Evolutionary conservation across 1,284 basidiomycete genomes (phyloP).

Genomic region (Coniferiporia sulphurascens): DNA sequence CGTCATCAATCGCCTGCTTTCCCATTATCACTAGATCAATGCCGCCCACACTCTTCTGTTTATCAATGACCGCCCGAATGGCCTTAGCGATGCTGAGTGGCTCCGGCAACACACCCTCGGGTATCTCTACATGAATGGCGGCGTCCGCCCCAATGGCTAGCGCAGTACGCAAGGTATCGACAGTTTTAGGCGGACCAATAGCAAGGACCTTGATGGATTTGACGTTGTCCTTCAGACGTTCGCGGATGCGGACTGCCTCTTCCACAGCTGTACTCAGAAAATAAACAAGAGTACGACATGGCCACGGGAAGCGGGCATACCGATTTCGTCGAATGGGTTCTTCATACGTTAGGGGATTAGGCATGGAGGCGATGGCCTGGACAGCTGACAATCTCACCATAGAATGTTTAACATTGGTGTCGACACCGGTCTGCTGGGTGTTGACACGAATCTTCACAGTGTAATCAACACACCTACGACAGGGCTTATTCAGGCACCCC

Average conservation of each 20-base stretch:
- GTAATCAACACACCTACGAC: constrained; percentile 69
- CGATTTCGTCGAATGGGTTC: constrained; percentile 98
- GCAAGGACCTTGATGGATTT: constrained; percentile 88
- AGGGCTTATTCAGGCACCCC: not conserved
- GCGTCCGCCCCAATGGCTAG: constrained; percentile 98
- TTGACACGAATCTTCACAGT: constrained; percentile 94
- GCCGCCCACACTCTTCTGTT: constrained; percentile 50
- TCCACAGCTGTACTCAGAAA: constrained; percentile 72
- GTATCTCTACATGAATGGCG: constrained; percentile 86
- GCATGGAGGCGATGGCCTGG: not conserved
- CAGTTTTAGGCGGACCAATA: constrained; percentile 87
- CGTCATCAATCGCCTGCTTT: constrained; percentile 99
- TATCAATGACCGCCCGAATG: constrained; percentile 73
- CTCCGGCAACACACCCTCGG: constrained; percentile 73
- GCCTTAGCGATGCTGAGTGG: constrained; percentile 86
- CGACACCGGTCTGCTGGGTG: constrained; percentile 86
- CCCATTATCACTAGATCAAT: constrained; percentile 92
- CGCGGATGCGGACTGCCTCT: constrained; percentile 91
- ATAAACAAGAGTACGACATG: not conserved
- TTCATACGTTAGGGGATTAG: constrained; percentile 28
- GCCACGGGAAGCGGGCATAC: constrained; percentile 35
- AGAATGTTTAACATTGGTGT: constrained; percentile 94
- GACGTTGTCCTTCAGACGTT: constrained; percentile 72
- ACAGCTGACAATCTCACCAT: constrained; percentile 59
- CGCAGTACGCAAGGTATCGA: constrained; percentile 91